phyloP scores from a whole-genome alignment of 192 early-diverging fungal genomes.

The Phlyctochytrium planicorne region DNA sequence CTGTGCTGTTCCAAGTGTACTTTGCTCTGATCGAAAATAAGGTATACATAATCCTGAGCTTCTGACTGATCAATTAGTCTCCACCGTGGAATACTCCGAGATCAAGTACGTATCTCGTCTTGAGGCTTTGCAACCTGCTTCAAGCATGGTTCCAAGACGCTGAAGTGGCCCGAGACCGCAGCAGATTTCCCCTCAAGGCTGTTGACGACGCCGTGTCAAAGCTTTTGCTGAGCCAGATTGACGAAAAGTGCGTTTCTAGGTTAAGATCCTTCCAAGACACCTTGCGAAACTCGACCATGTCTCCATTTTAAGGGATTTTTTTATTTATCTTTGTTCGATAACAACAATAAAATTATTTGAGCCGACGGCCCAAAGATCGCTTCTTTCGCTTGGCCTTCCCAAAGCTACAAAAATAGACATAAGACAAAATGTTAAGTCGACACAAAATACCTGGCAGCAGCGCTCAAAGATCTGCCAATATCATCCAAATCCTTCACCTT shows the following conservation, averaged over 20 bases:
- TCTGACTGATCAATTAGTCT: conserved; percentile 3
- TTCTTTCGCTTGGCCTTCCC: conserved; percentile 33
- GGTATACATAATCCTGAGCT: background rate
- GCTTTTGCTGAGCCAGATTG: too few relatives aligned
- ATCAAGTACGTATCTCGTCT: background rate
- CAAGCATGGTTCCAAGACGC: background rate
- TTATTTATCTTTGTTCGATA: too few relatives aligned
- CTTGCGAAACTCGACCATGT: too few relatives aligned
- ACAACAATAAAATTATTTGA: too few relatives aligned
- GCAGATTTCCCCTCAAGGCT: too few relatives aligned
- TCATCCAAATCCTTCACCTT: conserved; percentile 95
- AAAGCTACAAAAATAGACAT: conserved; percentile 18
- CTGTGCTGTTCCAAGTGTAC: conserved; percentile 23
- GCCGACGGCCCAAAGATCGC: background rate
- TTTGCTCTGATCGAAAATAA: conserved; percentile 22
- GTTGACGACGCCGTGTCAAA: too few relatives aligned
- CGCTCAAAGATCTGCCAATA: conserved; percentile 75
- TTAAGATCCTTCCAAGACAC: too few relatives aligned
- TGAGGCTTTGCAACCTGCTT: background rate
- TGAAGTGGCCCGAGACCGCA: too few relatives aligned
- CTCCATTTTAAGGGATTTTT: too few relatives aligned
- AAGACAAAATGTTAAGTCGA: background rate
- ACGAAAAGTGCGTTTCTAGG: too few relatives aligned
- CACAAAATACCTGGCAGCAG: conserved; percentile 43
- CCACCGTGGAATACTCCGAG: background rate